Percentiles rank a stretch among this genome's conserved stretches.
Evolutionary conservation across 352 stramenopile species (phyloP).

Genomic region (Phytopythium sindhum): DNA sequence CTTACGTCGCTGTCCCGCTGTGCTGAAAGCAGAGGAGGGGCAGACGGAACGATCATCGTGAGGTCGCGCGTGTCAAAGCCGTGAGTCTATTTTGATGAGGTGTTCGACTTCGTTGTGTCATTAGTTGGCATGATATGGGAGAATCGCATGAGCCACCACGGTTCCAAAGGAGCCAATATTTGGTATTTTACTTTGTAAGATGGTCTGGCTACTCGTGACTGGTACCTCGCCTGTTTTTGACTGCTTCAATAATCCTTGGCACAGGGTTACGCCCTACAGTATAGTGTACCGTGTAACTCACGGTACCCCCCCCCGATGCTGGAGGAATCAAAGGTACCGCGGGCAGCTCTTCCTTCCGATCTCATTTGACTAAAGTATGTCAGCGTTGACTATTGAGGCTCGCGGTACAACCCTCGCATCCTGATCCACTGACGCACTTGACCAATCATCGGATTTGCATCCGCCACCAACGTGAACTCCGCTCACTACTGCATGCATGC

Average conservation of each 20-base stretch:
- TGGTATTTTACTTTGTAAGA: too few species aligned
- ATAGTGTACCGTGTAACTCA: too few species aligned
- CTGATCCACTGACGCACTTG: not conserved
- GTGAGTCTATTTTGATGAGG: not conserved
- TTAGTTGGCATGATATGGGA: not conserved
- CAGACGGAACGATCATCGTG: not conserved
- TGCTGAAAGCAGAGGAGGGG: too few species aligned
- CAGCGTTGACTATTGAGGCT: not conserved
- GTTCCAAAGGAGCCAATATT: not conserved
- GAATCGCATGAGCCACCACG: not conserved
- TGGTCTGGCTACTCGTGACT: not conserved
- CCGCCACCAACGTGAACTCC: not conserved
- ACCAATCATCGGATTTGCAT: not conserved
- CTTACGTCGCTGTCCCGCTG: too few species aligned
- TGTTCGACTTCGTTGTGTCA: not conserved
- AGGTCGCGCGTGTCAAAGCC: not conserved
- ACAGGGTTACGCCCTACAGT: not conserved
- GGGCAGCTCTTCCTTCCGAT: not conserved
- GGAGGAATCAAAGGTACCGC: not conserved
- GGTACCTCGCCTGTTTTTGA: not conserved
- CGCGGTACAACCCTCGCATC: not conserved
- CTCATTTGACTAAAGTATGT: not conserved
- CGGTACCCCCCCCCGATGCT: not conserved
- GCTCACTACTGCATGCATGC: too few species aligned
- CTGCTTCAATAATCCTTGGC: slow-evolving; percentile 5